Conservation (phyloP, 2,329 filamentous ascomycete species). For the Colletotrichum destructivum region DNA sequence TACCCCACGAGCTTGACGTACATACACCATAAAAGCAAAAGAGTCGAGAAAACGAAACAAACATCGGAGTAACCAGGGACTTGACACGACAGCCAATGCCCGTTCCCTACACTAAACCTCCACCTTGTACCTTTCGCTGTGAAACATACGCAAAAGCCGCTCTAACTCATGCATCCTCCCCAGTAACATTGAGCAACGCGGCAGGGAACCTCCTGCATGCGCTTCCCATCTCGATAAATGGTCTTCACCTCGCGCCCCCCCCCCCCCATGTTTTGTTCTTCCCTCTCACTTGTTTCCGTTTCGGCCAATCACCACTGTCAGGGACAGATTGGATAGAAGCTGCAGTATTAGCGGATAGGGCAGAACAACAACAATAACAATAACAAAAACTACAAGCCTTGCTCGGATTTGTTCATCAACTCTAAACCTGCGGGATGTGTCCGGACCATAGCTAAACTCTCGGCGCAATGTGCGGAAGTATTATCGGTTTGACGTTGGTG, state of each 20-base stretch:
- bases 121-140: not conserved
- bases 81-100: not conserved
- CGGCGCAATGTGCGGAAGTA: slow-evolving; percentile 12
- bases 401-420: not conserved
- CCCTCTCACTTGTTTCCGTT: not conserved
- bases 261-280: not conserved
- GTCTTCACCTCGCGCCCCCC: not conserved
- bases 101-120: not conserved
- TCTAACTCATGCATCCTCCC: not conserved
- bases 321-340: not conserved
- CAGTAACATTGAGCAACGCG: not conserved
- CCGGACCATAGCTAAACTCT: not conserved
- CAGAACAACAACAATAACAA: not conserved
- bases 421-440: not conserved
- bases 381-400: not conserved
- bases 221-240: not conserved
- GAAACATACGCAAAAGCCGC: slow-evolving; percentile 1
- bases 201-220: not conserved
- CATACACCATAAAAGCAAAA: not conserved
- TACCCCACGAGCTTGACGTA: not conserved
- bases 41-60: slow-evolving; percentile 5
- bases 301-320: not conserved
- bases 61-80: not conserved
- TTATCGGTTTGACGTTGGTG: slow-evolving; percentile 25
- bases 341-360: not conserved